Evolutionary conservation across 306 rosid genomes (phyloP).

Genomic region (Pachyrhizus erosus): DNA sequence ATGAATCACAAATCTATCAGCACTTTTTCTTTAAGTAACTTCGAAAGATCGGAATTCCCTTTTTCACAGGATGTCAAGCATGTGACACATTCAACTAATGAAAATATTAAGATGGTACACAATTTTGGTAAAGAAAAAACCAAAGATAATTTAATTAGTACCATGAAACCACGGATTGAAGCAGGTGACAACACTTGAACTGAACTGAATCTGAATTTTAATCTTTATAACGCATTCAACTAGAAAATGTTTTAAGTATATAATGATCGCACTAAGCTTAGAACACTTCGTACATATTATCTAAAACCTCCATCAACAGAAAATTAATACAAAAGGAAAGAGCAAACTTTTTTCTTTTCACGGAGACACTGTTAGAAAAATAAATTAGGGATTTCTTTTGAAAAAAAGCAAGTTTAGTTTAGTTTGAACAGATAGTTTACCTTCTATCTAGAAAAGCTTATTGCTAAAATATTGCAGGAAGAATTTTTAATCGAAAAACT

Average conservation of each 20-base stretch:
- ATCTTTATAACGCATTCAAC: background rate
- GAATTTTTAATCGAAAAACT: background rate
- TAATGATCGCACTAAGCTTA: too few relatives aligned
- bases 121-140: background rate
- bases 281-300: too few relatives aligned
- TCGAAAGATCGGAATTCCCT: background rate
- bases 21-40: background rate
- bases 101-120: background rate
- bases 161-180: background rate
- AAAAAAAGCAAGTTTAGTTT: background rate
- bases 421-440: background rate
- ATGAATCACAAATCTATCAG: background rate
- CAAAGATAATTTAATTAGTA: background rate
- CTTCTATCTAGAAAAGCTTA: background rate
- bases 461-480: background rate
- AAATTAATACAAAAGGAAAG: background rate
- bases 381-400: background rate
- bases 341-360: background rate
- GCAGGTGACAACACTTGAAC: background rate
- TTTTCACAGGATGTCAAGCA: background rate
- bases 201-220: background rate
- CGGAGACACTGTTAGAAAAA: background rate
- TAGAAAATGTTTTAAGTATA: too few relatives aligned
- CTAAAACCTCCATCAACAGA: too few relatives aligned
- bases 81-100: background rate